Conservation (phyloP, 805 yeast species). For the Blastobotrys americana region DNA sequence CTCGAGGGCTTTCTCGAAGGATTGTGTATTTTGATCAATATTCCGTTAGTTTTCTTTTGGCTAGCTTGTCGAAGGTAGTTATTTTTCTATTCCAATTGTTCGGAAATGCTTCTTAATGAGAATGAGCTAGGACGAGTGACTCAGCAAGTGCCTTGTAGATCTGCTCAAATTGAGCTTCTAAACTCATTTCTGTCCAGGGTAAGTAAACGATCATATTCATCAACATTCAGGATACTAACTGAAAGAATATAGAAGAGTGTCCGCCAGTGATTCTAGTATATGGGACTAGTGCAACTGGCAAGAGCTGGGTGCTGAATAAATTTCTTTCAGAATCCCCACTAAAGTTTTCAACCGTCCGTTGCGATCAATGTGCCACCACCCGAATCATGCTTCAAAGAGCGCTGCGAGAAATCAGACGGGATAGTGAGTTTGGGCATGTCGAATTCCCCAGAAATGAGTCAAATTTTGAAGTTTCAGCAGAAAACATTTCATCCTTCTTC, state of each 20-base stretch:
- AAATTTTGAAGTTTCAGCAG: slow-evolving; percentile 30
- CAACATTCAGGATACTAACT: too few relatives aligned
- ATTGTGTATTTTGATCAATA: too few relatives aligned
- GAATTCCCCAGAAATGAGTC: slow-evolving; percentile 8
- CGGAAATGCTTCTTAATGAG: too few relatives aligned
- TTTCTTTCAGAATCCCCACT: slow-evolving; percentile 28
- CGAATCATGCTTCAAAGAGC: slow-evolving; percentile 43
- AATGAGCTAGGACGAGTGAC: too few relatives aligned
- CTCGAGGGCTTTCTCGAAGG: too few relatives aligned
- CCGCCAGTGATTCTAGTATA: slow-evolving; percentile 39
- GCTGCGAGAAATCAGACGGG: slow-evolving; percentile 33
- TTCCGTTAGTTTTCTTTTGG: too few relatives aligned
- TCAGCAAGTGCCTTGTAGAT: slow-evolving; percentile 17
- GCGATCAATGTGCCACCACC: slow-evolving; percentile 44
- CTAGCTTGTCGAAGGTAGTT: too few relatives aligned
- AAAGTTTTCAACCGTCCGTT: slow-evolving; percentile 34
- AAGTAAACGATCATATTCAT: too few relatives aligned
- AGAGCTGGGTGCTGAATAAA: slow-evolving; percentile 34
- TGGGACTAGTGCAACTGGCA: slow-evolving; percentile 46
- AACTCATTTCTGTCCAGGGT: slow-evolving; percentile 16
- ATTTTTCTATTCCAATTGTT: too few relatives aligned
- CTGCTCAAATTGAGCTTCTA: slow-evolving; percentile 17
- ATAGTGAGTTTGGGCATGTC: slow-evolving; percentile 27
- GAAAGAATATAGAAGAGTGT: slow-evolving; percentile 11
- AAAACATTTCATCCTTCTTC: slow-evolving; percentile 39